These are phyloP conservation scores for Penicillium olsonii DNA, from an alignment of 2,329 filamentous ascomycete species.

Conservation along the genomic window DNA sequence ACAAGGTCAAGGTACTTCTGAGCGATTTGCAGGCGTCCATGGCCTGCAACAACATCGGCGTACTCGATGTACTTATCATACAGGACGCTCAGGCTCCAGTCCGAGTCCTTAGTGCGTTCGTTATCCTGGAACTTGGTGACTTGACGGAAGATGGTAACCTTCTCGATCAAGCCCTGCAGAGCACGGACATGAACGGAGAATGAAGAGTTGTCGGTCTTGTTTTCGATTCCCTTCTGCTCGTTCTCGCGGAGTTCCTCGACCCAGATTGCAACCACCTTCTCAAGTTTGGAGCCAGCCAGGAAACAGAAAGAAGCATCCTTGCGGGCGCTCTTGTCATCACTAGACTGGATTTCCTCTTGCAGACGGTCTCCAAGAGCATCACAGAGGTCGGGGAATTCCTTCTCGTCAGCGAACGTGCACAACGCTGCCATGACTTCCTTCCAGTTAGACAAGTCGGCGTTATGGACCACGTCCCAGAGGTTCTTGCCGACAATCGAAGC, in stretches of 20 bases:
- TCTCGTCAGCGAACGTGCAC: constrained; percentile 90
- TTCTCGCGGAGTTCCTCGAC: constrained; percentile 82
- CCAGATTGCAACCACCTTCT: constrained; percentile 97
- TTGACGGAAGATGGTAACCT: constrained; percentile 93
- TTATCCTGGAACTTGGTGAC: constrained; percentile 87
- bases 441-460: constrained; percentile 90
- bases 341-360: constrained; percentile 62
- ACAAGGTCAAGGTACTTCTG: constrained; percentile 90
- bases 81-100: constrained; percentile 84
- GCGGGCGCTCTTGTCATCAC: constrained; percentile 60
- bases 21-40: constrained; percentile 82
- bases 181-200: constrained; percentile 90
- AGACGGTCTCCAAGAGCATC: constrained; percentile 92
- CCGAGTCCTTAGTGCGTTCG: constrained; percentile 69
- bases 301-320: constrained; percentile 98
- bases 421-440: constrained; percentile 95
- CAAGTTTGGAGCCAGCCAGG: constrained; percentile 89
- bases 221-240: constrained; percentile 72
- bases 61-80: constrained; percentile 98
- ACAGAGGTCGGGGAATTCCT: constrained; percentile 91
- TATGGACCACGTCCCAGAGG: constrained; percentile 96
- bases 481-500: constrained; percentile 95
- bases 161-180: constrained; percentile 93
- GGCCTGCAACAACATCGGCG: constrained; percentile 87
- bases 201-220: constrained; percentile 70